Evolutionary conservation across 2,329 filamentous ascomycete genomes (phyloP), one percentile per base, ranked within the genome.

Genomic region (Parafenestella ontariensis): DNA sequence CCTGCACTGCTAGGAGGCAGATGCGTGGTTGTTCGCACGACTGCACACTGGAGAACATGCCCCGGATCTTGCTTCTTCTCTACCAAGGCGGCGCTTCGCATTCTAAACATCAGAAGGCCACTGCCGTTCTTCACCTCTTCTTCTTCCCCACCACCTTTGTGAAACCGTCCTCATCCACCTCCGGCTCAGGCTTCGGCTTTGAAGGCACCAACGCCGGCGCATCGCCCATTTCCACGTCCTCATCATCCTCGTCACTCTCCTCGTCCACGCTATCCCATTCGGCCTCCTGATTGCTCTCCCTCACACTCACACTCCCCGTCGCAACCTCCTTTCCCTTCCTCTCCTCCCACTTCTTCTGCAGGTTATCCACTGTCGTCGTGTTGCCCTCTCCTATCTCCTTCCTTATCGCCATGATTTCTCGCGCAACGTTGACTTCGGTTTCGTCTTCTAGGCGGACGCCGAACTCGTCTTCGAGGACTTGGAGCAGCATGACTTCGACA

Each of bases 381-480:
- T 87, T 82, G 15, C 90, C 89, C 58, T 84, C 82, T 53, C 82
- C 80, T 66, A 87, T 87, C 70, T 90, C 83, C 54, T 81, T 80
- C 66, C 87, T 82, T 59, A 94, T 78, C 47, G 82, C 81, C 74
- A 96, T 78, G 54, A 98, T 90, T 65, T 87, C 82, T 54, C 82
- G 80, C 9, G 92, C 92, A 6, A 96, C 85, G 51, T 88, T 85
- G 48, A 84, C 87, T 29, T 88, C 90, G 43, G 89, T 94, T 66
- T 92, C 93, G 75, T 99, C 95, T 69, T 98, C 95, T 24, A 97
- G 86, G 52, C 91, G 89, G 50, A 95, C 89, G 69, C 96, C 92
- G 70, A 98, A 99, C 77, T 99, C 95, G 78, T 98, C 95, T 59
- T 90, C 85, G 89, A 98, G 95, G 57, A 96, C 88, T 69, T 97